Base-by-base conservation (phyloP, 768 basidiomycete genomes). In the Dacryopinax primogenitus region DNA sequence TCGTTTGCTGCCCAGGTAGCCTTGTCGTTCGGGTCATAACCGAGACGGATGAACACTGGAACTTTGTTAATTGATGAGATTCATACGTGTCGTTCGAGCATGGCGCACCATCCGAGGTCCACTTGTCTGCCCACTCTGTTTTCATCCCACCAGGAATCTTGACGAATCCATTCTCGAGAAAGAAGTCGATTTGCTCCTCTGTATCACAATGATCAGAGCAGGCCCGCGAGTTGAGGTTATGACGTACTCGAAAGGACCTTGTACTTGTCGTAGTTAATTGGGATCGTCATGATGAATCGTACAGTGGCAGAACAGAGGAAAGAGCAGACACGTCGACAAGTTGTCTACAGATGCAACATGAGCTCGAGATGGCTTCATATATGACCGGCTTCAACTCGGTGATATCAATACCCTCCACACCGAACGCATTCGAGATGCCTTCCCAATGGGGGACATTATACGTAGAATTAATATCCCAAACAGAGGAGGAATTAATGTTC, bases 11-110 rank as follows among this genome's bases (percentile, higher is more conserved):
- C 73, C 82, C 83, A 84, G 23, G 82, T 82, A 13, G 78, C 73
- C 69, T 80, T 81, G 69, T 86, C 81, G 41, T 77, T 71, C 6
- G 81, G 80, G 67, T 84, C 80, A 64, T 68, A 66, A 12, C 68
- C 69, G n/a, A 69, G 36, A 6, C 70, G 67, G 13, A 66, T 58
- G 51, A 58, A 58, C 13, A 58, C 51, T 58, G 51, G 51, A 21
- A 6, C 13, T 58, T 32, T 15, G 7, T 15, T 58, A 15, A 18
- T 6, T 13, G 30, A 3, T 30, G 9, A 28, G 11, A 28, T 11
- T 11, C 9, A 30, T 28, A 30, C 3, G 26, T 9, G 11, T 58
- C 3, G 2, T 26, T 7, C 51, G 13, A 28, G 23, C 12, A 39
- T 39, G 12, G 32, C 51, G 23, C 26, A 58, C 51, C 51, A 58